Evolutionary conservation across 768 basidiomycete species (phyloP), one percentile per base, ranked within the genome.

Genomic region (Royoungia palumana): DNA sequence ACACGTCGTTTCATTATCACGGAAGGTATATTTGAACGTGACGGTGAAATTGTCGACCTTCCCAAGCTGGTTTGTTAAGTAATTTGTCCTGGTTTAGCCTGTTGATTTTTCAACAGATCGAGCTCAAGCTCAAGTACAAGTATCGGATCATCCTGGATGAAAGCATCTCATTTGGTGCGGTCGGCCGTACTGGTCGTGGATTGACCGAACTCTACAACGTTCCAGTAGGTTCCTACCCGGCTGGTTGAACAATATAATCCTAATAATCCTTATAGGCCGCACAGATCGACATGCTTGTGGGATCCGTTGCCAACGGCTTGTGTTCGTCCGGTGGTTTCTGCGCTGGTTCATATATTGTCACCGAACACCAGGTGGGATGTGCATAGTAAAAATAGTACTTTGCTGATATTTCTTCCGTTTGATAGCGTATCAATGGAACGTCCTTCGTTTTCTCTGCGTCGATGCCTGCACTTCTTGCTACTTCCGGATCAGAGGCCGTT

Each of bases 391-490:
- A n/a, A 21, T 17, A 11, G 24, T 21, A 19, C 36, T 35, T 1
- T 21, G 10, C 24, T 32, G 4, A 42, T 24, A n/a, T 6, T 12
- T 20, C 25, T 42, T 49, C n/a, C 1, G 11, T 41, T 21, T 28
- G 16, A 28, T 60, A 96, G 82, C 93, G 93, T 39, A 96, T 95
- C 78, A 98, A 98, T 65, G 92, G 90, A 14, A 85, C 92, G 4
- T 83, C 93, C 0, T 95, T 92, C 65, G 93, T 99, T 50, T 99
- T 93, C 75, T 96, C 95, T 1, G 96, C 96, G 16, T 84, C 95
- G 3, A 83, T 95, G 73, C 96, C 96, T 0, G 81, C 91, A 3
- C 77, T 94, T 36, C 83, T 98, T 34, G 84, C 91, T 17, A 93
- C 93, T 54, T 82, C 86, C 56, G 90, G 84, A 2, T 94, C 90